A percentile compares a stretch with the other conserved stretches of the same genome.
phyloP scores from a whole-genome alignment of 345 rosid genomes.

The Eucalyptus leucophloia region DNA sequence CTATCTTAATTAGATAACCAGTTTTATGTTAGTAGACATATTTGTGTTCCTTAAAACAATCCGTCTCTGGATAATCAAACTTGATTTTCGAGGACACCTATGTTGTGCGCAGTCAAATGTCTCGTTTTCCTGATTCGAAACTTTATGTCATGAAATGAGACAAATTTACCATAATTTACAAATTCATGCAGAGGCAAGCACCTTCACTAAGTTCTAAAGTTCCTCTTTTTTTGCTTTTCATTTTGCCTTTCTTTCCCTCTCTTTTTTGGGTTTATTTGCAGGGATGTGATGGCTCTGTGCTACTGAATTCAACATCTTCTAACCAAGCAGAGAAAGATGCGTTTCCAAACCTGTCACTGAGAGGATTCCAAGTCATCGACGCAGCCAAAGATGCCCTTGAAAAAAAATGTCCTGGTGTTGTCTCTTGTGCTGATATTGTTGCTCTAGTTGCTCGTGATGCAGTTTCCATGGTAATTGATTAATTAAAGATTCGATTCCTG shows the following conservation, averaged over 20 bases:
- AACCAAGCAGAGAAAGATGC: not conserved
- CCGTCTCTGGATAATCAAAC: not conserved
- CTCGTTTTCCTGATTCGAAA: not conserved
- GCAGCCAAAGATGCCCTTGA: constrained; percentile 42
- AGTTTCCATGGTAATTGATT: constrained; percentile 16
- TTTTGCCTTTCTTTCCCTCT: no score
- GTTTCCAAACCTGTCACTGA: constrained; percentile 33
- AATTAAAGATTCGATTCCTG: not conserved
- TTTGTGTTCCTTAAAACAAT: not conserved
- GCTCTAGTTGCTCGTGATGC: constrained; percentile 62
- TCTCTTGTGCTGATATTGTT: constrained; percentile 68
- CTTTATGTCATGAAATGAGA: not conserved
- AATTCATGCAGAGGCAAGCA: not conserved
- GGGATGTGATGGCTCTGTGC: constrained; percentile 83
- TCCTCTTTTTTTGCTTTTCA: not conserved
- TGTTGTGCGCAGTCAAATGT: not conserved
- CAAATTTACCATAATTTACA: not conserved
- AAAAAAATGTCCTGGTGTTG: constrained; percentile 55
- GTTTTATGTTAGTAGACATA: not conserved
- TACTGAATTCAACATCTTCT: constrained; percentile 25
- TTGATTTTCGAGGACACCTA: not conserved
- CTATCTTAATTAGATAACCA: not conserved
- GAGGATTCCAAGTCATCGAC: constrained; percentile 56
- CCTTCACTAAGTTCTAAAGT: not conserved
- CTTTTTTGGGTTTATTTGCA: not conserved